Evolutionary conservation across 2,329 filamentous ascomycete species (phyloP).

Genomic region (Volutella citrinella): DNA sequence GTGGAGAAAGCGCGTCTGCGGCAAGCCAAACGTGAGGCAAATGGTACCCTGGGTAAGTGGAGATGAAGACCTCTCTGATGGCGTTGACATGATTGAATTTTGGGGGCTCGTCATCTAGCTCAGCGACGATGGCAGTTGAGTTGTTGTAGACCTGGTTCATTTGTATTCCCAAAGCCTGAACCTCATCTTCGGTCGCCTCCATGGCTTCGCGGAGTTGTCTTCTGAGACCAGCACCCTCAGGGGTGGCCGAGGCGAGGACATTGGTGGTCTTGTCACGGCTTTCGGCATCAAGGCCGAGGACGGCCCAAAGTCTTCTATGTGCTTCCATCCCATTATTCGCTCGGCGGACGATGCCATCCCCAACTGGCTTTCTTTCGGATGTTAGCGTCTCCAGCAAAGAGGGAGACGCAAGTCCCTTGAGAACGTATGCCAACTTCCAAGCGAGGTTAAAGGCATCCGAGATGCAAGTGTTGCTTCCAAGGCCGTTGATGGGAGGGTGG

Average conservation of each 20-base stretch:
- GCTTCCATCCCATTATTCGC: slow-evolving; percentile 27
- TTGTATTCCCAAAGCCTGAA: slow-evolving; percentile 49
- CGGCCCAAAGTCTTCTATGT: slow-evolving; percentile 37
- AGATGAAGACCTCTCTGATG: slow-evolving; percentile 34
- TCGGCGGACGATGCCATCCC: slow-evolving; percentile 33
- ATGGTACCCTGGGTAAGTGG: slow-evolving; percentile 51
- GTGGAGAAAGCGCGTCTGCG: slow-evolving; percentile 17
- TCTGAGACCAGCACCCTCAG: slow-evolving; percentile 31
- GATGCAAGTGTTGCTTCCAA: slow-evolving; percentile 51
- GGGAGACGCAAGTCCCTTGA: slow-evolving; percentile 27
- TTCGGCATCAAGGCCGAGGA: slow-evolving; percentile 28
- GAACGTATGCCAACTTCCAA: slow-evolving; percentile 45
- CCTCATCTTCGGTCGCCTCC: slow-evolving; percentile 38
- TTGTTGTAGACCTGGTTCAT: slow-evolving; percentile 51
- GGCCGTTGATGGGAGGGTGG: slow-evolving; percentile 48
- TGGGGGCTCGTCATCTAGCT: slow-evolving; percentile 9
- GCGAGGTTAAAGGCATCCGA: slow-evolving; percentile 47
- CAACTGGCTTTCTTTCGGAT: slow-evolving; percentile 40
- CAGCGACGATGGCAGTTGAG: slow-evolving; percentile 32
- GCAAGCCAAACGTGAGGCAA: slow-evolving; percentile 54
- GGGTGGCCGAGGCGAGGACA: no score
- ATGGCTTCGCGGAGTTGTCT: slow-evolving; percentile 36
- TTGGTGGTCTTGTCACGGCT: slow-evolving; percentile 31
- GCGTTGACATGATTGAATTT: slow-evolving; percentile 20
- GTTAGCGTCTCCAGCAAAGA: slow-evolving; percentile 36